phyloP scores from a whole-genome alignment of 257 asterid genomes.

The Ilex aquifolium region DNA sequence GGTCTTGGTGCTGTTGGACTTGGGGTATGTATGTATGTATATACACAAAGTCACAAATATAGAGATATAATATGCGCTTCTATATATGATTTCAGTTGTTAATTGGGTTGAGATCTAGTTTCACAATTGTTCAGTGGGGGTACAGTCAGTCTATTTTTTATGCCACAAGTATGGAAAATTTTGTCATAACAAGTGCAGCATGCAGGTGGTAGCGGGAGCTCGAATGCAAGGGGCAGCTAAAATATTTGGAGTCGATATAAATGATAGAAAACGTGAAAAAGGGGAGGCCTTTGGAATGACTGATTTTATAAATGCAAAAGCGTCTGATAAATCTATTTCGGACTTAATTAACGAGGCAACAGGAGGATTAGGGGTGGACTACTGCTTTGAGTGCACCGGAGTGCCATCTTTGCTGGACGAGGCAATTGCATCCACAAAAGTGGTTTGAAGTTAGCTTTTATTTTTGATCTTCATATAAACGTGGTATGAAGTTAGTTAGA shows the following conservation, averaged over 20 bases:
- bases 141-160: no score
- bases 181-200: not conserved
- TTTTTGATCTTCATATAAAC: no score
- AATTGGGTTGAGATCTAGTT: no score
- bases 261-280: constrained; percentile 25
- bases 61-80: no score
- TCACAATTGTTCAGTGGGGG: no score
- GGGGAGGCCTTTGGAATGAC: constrained; percentile 44
- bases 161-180: no score
- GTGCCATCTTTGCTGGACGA: constrained; percentile 30
- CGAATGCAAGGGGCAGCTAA: constrained; percentile 30
- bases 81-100: no score
- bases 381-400: constrained; percentile 50
- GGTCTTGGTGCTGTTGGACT: constrained; percentile 50
- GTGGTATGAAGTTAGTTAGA: constrained; percentile 8
- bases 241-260: constrained; percentile 38
- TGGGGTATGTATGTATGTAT: constrained; percentile 36
- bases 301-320: constrained; percentile 35
- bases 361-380: constrained; percentile 41
- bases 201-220: constrained; percentile 35
- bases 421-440: constrained; percentile 38
- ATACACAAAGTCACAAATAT: no score
- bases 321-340: constrained; percentile 20
- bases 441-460: constrained; percentile 12
- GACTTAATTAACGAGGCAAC: constrained; percentile 26